Base-by-base conservation (phyloP, 1,284 basidiomycete species). In the Phaffia rhodozyma region DNA sequence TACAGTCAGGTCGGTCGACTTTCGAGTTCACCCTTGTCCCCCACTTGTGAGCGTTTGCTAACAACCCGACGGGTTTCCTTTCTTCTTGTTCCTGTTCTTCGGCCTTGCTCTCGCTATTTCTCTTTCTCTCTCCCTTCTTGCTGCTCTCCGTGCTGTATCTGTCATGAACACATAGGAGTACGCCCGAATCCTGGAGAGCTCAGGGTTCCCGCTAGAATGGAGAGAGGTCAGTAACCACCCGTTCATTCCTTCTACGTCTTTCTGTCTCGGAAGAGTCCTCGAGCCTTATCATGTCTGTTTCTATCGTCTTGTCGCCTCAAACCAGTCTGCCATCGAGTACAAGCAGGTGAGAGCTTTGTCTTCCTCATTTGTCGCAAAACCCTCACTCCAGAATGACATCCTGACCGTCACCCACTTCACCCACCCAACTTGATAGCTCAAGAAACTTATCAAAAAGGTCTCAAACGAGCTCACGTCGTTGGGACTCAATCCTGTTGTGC, bases 381-480 rank as follows among this genome's bases (percentile, higher is more conserved):
- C 47, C 48, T 18, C n/a, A 5, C 29, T 48, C 47, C 25, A 48
- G n/a, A 60, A 29, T 29, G 38, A 18, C 20, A 49, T 32, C 18
- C 29, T 48, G 30, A 13, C 47, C 27, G 23, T 63, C 18, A 49
- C 48, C 53, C 38, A 23, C 34, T 27, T 34, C 59, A 25, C 54
- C 27, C 9, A 55, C 60, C 23, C 18, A 21, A 16, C 30, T 20
- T 25, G 49, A 20, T 71, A 91, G 86, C 84, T 97, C 68, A 97
- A 97, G 77, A 92, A 91, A 71, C 80, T 96, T 60, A 91, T 97
- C 72, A 90, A 91, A 70, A 82, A 86, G 72, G 84, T 93, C 55
- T 89, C 88, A 0, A 77, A 79, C 21, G 92, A 97, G 74, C 84
- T 97, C 34, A 80, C 84, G 9, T 80, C 83, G 7, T 79, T 93